Base-by-base conservation (phyloP, 495 filamentous ascomycete species). In the Friedmanniomyces endolithicus region DNA sequence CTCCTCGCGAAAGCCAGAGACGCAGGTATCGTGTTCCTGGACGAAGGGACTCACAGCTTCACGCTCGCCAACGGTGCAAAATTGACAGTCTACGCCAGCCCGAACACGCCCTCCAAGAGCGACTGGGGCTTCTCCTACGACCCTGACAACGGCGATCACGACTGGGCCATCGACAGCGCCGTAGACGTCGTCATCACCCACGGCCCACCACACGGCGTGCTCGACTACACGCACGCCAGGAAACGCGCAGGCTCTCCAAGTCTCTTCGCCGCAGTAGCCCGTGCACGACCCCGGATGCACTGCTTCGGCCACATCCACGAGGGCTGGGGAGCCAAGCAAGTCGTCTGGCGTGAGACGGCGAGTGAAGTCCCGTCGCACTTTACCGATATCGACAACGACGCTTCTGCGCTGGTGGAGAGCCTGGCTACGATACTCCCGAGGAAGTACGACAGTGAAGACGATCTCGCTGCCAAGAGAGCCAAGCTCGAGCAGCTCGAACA, bases 221-320 rank as follows among this genome's bases (percentile, higher is more conserved):
- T 84, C 4, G 87, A 89, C 62, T 48, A 63, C 7, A 71, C 69
- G 0, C 22, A 46, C 4, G 40, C 56, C 48, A 11, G 47, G 11
- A 27, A 67, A 22, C 65, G 72, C 40, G 75, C 74, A 17, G 84
- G 83, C 0, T 84, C 78, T 55, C 64, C 69, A 12, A 55, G 74
- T 45, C 69, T 87, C 14, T 79, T 86, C 25, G 66, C 63, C 0
- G 79, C 80, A 9, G 63, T 83, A 16, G 73, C 73, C 3, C 71
- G 70, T n/a, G 70, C 75, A 3, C 62, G 72, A 49, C 84, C 83
- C 1, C 67, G 64, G 6, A 59, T 88, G 55, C 81, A 86, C 64
- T 86, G 81, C 61, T 88, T 87, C 56, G 83, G 84, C 6, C 84
- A 87, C 64, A 85, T 87, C 25, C 84, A 86, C 59, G 84, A 88